Percentiles rank a stretch among this genome's conserved stretches.
Conservation (phyloP, 495 filamentous ascomycete species). For the Penicillium cataractarum region DNA sequence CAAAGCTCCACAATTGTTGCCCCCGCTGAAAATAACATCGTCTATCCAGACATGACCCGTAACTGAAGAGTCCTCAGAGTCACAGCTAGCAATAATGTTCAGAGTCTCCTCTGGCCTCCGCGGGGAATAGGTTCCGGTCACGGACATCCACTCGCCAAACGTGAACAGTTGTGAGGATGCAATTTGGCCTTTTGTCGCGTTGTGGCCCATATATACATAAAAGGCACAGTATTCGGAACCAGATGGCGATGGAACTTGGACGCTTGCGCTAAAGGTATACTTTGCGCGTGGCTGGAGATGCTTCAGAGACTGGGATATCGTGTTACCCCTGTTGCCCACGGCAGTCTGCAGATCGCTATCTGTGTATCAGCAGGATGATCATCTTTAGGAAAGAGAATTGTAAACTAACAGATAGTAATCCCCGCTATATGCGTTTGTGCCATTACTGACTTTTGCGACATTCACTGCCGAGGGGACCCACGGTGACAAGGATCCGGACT, state of each 20-base stretch:
- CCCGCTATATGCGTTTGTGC: conserved; percentile 23
- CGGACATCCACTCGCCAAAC: conserved; percentile 23
- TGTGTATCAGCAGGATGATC: not conserved
- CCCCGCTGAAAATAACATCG: conserved; percentile 21
- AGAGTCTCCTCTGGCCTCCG: conserved; percentile 17
- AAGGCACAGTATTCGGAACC: conserved; percentile 26
- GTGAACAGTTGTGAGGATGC: conserved; percentile 14
- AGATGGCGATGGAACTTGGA: conserved; percentile 16
- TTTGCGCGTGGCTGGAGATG: conserved; percentile 15
- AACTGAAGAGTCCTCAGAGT: conserved; percentile 25
- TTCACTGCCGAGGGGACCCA: conserved; percentile 29
- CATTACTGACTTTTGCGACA: conserved; percentile 27
- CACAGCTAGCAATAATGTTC: conserved; percentile 28
- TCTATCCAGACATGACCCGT: conserved; percentile 26
- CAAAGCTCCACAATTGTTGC: not conserved
- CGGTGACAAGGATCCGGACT: conserved; percentile 27
- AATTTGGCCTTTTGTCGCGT: conserved; percentile 24
- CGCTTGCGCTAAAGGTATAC: conserved; percentile 24
- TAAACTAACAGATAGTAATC: conserved; percentile 29
- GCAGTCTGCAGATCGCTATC: conserved; percentile 27
- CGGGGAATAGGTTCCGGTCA: conserved; percentile 24
- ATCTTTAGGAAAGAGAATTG: not conserved
- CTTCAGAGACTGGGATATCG: conserved; percentile 24
- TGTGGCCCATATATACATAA: conserved; percentile 24
- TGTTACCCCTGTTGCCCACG: conserved; percentile 27